A percentile compares a stretch with the other conserved stretches of the same genome.
Conservation (phyloP, 305 asterid species). For the Solanum hybrid region DNA sequence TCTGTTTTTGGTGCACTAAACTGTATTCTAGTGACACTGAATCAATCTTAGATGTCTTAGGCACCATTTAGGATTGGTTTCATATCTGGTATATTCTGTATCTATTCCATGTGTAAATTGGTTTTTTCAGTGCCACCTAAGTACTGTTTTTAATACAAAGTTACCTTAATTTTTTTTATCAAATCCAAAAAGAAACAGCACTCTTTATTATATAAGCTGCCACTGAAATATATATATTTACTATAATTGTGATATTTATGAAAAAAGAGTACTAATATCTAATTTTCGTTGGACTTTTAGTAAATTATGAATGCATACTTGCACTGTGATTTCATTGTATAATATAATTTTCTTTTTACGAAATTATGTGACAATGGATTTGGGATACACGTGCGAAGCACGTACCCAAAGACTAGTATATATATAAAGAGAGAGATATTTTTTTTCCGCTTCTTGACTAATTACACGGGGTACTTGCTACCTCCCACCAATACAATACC, state of each 20-base stretch:
- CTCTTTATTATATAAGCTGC: neutral
- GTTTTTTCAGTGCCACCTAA: too few species aligned
- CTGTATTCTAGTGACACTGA: too few species aligned
- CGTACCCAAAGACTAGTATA: neutral
- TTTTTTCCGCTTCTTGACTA: neutral
- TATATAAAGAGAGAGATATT: neutral
- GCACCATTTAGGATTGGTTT: too few species aligned
- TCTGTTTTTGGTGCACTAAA: too few species aligned
- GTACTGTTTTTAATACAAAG: too few species aligned
- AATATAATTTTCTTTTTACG: too few species aligned
- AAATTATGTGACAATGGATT: neutral
- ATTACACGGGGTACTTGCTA: neutral
- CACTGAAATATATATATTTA: neutral
- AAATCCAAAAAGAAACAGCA: neutral
- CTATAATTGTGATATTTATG: neutral
- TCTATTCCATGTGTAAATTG: too few species aligned
- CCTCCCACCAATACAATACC: neutral
- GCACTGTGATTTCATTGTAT: neutral
- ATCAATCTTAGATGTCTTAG: too few species aligned
- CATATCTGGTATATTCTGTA: too few species aligned
- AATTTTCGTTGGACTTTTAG: neutral
- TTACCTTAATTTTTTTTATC: neutral
- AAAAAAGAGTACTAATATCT: neutral
- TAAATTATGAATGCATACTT: neutral
- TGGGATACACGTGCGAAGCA: neutral